A percentile compares a stretch with the other conserved stretches of the same genome.
These are phyloP conservation scores for Pulveroboletus sp. DNA, from an alignment of 768 basidiomycete genomes.

Conservation along the genomic window DNA sequence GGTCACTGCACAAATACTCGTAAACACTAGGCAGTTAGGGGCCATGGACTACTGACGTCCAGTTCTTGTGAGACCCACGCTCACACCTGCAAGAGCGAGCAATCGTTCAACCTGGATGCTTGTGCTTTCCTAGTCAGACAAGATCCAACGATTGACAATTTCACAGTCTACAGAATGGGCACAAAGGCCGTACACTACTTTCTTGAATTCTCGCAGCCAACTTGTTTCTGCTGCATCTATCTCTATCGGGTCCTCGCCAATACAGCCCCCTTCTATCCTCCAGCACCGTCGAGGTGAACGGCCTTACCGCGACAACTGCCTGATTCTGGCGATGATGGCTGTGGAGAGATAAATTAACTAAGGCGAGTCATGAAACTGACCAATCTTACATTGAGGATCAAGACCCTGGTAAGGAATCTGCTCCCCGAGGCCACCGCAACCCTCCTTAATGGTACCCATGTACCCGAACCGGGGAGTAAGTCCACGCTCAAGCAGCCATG, in stretches of 20 bases:
- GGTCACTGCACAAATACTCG: too few relatives aligned
- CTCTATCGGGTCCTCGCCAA: neutral
- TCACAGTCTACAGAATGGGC: neutral
- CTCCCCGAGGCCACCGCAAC: slow-evolving; percentile 74
- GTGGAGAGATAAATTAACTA: neutral
- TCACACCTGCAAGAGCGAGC: too few relatives aligned
- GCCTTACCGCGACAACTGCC: slow-evolving; percentile 32
- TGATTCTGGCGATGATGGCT: slow-evolving; percentile 48
- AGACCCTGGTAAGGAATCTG: slow-evolving; percentile 80
- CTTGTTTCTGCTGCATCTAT: neutral
- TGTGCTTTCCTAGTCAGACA: neutral
- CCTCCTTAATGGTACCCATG: slow-evolving; percentile 75
- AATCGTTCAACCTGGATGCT: too few relatives aligned
- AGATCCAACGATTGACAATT: neutral
- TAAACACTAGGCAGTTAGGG: too few relatives aligned
- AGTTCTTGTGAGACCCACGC: too few relatives aligned
- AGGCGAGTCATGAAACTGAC: neutral
- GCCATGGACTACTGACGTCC: too few relatives aligned
- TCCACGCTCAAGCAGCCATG: slow-evolving; percentile 79
- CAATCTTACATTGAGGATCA: slow-evolving; percentile 64
- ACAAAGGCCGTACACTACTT: slow-evolving; percentile 4
- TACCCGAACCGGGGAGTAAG: slow-evolving; percentile 79
- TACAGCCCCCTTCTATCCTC: neutral
- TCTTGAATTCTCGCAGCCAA: neutral
- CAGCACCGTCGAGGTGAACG: neutral